Evolutionary conservation across 2,329 filamentous ascomycete species (phyloP).

Genomic region (Bipolaris cookei): DNA sequence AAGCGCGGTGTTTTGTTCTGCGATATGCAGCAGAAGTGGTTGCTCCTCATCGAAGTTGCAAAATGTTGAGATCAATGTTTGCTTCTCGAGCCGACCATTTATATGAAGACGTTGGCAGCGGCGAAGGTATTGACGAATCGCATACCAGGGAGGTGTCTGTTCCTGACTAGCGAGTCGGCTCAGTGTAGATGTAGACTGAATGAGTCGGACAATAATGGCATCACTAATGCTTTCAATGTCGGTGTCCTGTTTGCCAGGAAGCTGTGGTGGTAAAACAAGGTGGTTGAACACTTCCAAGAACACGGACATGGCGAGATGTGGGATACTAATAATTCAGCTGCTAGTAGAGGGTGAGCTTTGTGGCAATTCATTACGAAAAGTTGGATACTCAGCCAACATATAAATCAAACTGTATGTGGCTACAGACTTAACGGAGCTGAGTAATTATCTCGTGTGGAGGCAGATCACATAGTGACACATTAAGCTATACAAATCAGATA

Average conservation of each 20-base stretch:
- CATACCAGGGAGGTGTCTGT: constrained; percentile 17
- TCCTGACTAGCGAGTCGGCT: constrained; percentile 16
- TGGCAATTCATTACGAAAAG: neutral
- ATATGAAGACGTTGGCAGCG: constrained; percentile 16
- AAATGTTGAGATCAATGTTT: constrained; percentile 16
- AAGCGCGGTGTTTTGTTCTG: constrained; percentile 56
- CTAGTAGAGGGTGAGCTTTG: neutral
- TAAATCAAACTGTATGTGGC: neutral
- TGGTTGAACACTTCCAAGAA: constrained; percentile 42
- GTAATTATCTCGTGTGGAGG: neutral
- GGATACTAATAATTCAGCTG: neutral
- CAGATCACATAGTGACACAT: neutral
- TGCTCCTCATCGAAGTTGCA: constrained; percentile 11
- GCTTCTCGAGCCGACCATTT: constrained; percentile 15
- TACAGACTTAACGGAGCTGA: neutral
- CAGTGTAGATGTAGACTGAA: constrained; percentile 27
- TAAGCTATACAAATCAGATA: neutral
- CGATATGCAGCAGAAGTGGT: constrained; percentile 47
- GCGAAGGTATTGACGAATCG: constrained; percentile 17
- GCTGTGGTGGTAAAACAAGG: constrained; percentile 42
- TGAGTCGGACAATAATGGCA: constrained; percentile 34
- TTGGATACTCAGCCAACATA: neutral
- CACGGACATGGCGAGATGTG: constrained; percentile 16
- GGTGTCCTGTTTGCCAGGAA: constrained; percentile 41
- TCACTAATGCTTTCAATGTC: constrained; percentile 26